These are phyloP conservation scores for Calonectria multiphialidica DNA, from an alignment of 2,329 filamentous ascomycete species.

Conservation along the genomic window DNA sequence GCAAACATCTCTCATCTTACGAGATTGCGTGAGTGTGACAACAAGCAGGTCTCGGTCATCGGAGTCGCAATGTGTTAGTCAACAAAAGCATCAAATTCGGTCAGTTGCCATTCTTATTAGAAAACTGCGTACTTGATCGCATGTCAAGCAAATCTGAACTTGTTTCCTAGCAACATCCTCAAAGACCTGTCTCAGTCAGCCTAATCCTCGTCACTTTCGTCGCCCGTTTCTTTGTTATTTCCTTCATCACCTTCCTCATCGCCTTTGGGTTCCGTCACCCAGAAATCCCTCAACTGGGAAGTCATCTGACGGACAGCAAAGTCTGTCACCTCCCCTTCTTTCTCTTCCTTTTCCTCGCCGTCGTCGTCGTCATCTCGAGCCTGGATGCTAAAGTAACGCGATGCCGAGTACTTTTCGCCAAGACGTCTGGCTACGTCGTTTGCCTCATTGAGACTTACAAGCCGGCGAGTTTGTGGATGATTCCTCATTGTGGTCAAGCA, in stretches of 20 bases:
- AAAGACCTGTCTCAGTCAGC: no score
- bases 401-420: constrained; percentile 60
- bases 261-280: constrained; percentile 6
- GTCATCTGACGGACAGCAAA: constrained; percentile 46
- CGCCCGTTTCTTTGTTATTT: no score
- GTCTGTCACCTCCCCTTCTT: constrained; percentile 41
- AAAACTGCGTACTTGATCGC: neutral
- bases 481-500: constrained; percentile 47
- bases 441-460: constrained; percentile 67
- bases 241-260: constrained; percentile 16
- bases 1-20: no score
- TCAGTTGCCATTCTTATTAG: neutral
- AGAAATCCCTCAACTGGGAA: neutral
- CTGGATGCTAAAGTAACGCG: constrained; percentile 52
- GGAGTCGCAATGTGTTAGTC: constrained; percentile 24
- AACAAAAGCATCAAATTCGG: constrained; percentile 13
- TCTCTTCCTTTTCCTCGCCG: constrained; percentile 40
- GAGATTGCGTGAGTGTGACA: no score
- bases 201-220: neutral
- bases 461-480: constrained; percentile 55
- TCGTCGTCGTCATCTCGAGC: constrained; percentile 43
- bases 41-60: neutral
- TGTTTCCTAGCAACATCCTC: neutral
- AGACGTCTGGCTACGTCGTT: constrained; percentile 70
- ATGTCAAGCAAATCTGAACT: neutral